These are phyloP conservation scores for Lyophyllum atratum DNA, from an alignment of 768 basidiomycete genomes.

Conservation along the genomic window DNA sequence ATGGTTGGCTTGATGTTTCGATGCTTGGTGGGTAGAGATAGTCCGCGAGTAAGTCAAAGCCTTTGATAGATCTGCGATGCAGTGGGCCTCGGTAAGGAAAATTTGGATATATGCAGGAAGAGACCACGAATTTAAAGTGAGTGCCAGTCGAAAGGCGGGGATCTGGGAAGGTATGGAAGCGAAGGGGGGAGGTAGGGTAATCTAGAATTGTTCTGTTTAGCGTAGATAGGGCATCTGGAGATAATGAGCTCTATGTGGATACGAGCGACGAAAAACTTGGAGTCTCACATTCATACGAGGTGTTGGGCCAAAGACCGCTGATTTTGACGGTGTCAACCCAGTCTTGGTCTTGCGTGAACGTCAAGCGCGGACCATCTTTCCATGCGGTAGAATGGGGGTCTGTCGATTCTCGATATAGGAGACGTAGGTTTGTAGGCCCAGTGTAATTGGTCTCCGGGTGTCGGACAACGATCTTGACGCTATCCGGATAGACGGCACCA, in stretches of 20 bases:
- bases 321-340: constrained; percentile 61
- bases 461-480: constrained; percentile 63
- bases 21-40: constrained; percentile 41
- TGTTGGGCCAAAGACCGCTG: constrained; percentile 65
- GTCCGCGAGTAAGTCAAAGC: constrained; percentile 64
- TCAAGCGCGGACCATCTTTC: constrained; percentile 55
- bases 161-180: constrained; percentile 78
- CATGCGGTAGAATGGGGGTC: constrained; percentile 37
- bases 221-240: constrained; percentile 43
- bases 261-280: constrained; percentile 1
- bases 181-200: constrained; percentile 51
- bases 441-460: constrained; percentile 45
- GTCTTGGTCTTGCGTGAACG: constrained; percentile 46
- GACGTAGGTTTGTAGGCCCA: constrained; percentile 33
- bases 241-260: neutral
- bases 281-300: constrained; percentile 67
- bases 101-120: constrained; percentile 69
- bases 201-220: constrained; percentile 47
- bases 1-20: constrained; percentile 4
- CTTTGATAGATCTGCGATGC: constrained; percentile 53
- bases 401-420: constrained; percentile 46
- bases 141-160: constrained; percentile 51
- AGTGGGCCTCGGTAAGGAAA: constrained; percentile 69
- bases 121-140: constrained; percentile 69
- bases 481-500: constrained; percentile 68